Base-by-base conservation (phyloP, 192 early-diverging fungal species). In the Gigaspora rosea region DNA sequence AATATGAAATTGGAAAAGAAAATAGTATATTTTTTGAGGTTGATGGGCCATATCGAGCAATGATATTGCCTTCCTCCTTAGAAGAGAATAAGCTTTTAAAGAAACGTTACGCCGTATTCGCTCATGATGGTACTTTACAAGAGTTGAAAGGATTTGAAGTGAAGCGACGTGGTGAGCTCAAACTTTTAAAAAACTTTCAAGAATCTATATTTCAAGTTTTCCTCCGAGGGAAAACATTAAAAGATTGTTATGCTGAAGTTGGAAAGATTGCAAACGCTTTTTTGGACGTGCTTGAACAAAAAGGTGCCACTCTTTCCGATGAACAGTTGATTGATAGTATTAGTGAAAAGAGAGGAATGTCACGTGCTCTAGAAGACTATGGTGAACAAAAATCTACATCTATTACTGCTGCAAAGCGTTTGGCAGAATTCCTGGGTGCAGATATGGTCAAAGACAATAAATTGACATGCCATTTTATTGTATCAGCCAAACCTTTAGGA, bases 11-110 rank as follows among this genome's bases (percentile, higher is more conserved):
- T 12, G 90, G 86, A 49, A 91, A 90, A 72, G 98, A 99, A 73
- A 99, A 99, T 86, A 92, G 90, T 82, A 99, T 99, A 59, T 97
- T 99, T 76, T 99, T 99, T 72, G 98, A 99, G 81, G 96, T 98
- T 33, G 96, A 99, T 76, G 98, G 98, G 10, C 98, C 98, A 32
- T 99, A 99, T 80, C 91, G 92, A 51, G 96, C 96, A 27, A 99
- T 99, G 98, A 95, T 99, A 67, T 79, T 99, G 54, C 98, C 98
- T 15, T 87, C 96, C 8, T 97, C 95, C 70, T 95, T 92, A 50
- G 94, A 96, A 81, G 96, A 94, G 69, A 96, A 98, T 79, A 97
- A 97, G 84, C 82, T 98, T 57, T 83, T 99, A 46, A 99, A 99
- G 80, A 99, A 99, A 85, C 90, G 98, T 13, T 99, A 99, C 78